Conservation (phyloP, 1,284 basidiomycete genomes). For the Stygiomarasmius scandens region DNA sequence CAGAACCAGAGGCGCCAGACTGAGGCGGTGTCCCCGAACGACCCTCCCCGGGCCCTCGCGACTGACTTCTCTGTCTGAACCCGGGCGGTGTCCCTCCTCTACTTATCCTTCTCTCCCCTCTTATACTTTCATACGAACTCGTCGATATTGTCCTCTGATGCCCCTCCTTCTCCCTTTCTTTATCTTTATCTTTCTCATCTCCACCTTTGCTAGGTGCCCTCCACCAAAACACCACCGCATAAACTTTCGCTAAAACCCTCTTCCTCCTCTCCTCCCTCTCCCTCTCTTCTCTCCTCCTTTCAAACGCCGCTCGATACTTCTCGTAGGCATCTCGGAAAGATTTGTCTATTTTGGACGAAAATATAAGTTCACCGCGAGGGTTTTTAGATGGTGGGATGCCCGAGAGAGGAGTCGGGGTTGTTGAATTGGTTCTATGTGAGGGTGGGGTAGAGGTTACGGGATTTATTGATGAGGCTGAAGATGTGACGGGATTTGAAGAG, state of each 20-base stretch:
- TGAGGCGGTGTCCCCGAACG: not conserved
- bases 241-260: slow-evolving; percentile 43
- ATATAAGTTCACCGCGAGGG: slow-evolving; percentile 95
- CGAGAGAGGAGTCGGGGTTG: slow-evolving; percentile 56
- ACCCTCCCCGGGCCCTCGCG: slow-evolving; percentile 12
- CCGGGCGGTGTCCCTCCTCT: slow-evolving; percentile 36
- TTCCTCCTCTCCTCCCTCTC: slow-evolving; percentile 47
- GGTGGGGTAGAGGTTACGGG: slow-evolving; percentile 22
- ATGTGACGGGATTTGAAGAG: too few species aligned
- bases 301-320: slow-evolving; percentile 90
- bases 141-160: slow-evolving; percentile 22
- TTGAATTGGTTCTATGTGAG: too few species aligned
- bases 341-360: slow-evolving; percentile 85
- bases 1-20: not conserved
- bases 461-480: slow-evolving; percentile 24
- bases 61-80: slow-evolving; percentile 14
- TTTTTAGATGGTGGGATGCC: slow-evolving; percentile 89
- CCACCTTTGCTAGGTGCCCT: slow-evolving; percentile 15
- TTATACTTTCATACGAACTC: slow-evolving; percentile 32
- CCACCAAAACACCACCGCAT: slow-evolving; percentile 38
- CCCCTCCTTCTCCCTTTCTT: slow-evolving; percentile 7
- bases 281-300: slow-evolving; percentile 75
- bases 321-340: slow-evolving; percentile 92
- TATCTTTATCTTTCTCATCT: not conserved
- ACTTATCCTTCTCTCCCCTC: slow-evolving; percentile 26